Evolutionary conservation across 73 alveolate genomes (phyloP).

Genomic region (Symbiodinium natans): DNA sequence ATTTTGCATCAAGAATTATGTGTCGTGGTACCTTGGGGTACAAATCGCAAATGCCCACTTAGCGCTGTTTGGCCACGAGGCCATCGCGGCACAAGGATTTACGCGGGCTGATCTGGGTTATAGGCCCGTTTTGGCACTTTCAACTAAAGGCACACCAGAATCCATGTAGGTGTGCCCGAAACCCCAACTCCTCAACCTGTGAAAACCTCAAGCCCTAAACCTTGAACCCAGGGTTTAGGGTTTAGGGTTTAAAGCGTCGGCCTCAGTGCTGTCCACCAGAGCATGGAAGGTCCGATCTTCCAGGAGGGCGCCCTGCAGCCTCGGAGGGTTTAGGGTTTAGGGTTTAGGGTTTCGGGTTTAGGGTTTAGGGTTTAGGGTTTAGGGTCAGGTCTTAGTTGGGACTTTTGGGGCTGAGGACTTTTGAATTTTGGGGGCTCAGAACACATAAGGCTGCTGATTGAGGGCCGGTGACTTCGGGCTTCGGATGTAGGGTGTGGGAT

Average conservation of each 20-base stretch:
- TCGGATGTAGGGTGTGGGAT: too few species aligned
- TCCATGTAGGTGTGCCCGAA: too few species aligned
- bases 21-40: too few species aligned
- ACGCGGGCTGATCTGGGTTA: too few species aligned
- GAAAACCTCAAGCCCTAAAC: too few species aligned
- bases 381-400: background rate
- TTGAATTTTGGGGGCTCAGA: background rate
- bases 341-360: background rate
- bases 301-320: slow-evolving; percentile 65
- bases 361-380: background rate
- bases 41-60: too few species aligned
- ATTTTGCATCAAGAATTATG: background rate
- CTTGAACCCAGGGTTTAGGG: background rate
- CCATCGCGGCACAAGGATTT: too few species aligned
- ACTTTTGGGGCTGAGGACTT: background rate
- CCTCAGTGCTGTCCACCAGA: slow-evolving; percentile 64
- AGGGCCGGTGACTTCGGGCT: too few species aligned
- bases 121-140: too few species aligned
- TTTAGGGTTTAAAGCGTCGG: background rate
- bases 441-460: background rate
- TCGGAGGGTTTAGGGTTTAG: background rate
- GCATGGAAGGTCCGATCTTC: slow-evolving; percentile 77
- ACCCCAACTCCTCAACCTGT: background rate
- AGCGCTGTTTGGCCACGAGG: too few species aligned
- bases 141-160: background rate